These are phyloP conservation scores for Sugiyamaella sp. DNA, from an alignment of 1,139 yeast species.

Conservation along the genomic window DNA sequence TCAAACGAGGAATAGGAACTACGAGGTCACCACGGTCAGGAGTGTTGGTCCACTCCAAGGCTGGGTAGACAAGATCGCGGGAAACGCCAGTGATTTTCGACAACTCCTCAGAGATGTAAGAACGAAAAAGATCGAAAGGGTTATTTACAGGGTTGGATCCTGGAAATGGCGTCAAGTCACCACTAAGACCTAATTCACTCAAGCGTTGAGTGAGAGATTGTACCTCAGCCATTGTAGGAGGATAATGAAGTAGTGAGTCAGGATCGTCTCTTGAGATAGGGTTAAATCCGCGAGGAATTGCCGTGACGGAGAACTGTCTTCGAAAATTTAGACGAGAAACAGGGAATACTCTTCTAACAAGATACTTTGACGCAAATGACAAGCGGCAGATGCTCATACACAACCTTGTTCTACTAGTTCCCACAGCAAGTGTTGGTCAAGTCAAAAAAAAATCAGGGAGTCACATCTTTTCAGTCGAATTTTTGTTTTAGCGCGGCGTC, in stretches of 20 bases:
- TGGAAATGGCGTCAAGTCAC: slow-evolving; percentile 37
- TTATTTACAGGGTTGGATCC: slow-evolving; percentile 72
- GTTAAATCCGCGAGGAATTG: slow-evolving; percentile 14
- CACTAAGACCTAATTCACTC: slow-evolving; percentile 38
- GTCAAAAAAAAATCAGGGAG: background rate
- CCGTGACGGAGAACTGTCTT: slow-evolving; percentile 3
- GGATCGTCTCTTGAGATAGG: slow-evolving; percentile 17
- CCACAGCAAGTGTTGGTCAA: background rate
- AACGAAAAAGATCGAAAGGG: slow-evolving; percentile 82
- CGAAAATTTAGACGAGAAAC: background rate
- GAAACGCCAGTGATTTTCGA: slow-evolving; percentile 74
- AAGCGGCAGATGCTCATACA: slow-evolving; percentile 10
- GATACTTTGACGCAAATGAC: slow-evolving; percentile 2
- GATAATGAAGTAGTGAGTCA: slow-evolving; percentile 21
- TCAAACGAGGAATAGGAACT: slow-evolving; percentile 89
- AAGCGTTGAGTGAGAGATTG: slow-evolving; percentile 36
- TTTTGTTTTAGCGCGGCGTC: slow-evolving; percentile 4
- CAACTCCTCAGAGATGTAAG: slow-evolving; percentile 81
- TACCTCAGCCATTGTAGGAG: slow-evolving; percentile 38
- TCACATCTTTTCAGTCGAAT: background rate
- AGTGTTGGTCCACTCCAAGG: slow-evolving; percentile 85
- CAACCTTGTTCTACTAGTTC: background rate
- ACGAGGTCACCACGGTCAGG: slow-evolving; percentile 88
- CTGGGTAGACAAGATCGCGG: slow-evolving; percentile 69
- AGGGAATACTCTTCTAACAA: background rate